phyloP scores from a whole-genome alignment of 2,329 filamentous ascomycete genomes.

The Sporothrix euskadiensis region DNA sequence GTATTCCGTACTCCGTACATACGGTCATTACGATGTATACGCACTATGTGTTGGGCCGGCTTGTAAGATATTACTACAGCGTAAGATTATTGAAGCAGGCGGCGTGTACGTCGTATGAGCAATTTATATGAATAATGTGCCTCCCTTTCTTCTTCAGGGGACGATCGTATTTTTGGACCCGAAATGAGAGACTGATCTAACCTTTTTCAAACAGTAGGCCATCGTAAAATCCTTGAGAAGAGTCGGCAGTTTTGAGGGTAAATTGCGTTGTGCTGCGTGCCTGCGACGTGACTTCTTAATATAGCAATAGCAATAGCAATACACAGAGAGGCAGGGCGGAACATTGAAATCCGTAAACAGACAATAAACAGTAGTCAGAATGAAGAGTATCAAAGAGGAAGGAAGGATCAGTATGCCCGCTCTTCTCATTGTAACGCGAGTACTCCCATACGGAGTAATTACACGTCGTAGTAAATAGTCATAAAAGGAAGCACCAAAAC shows the following conservation, averaged over 20 bases:
- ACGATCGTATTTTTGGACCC: not conserved
- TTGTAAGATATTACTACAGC: not conserved
- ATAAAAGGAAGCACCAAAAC: not conserved
- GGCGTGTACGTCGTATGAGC: not conserved
- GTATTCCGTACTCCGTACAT: not conserved
- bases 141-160: not conserved
- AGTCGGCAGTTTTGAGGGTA: not conserved
- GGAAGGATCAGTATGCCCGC: conserved; percentile 7
- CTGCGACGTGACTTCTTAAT: not conserved
- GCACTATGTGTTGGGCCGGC: not conserved
- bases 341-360: conserved; percentile 1
- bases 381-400: not conserved
- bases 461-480: too few species aligned
- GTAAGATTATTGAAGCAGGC: not conserved
- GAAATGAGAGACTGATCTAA: not conserved
- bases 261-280: not conserved
- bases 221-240: not conserved
- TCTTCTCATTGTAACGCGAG: not conserved
- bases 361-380: not conserved
- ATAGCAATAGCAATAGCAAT: not conserved
- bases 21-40: not conserved
- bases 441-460: too few species aligned
- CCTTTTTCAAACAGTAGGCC: not conserved
- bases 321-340: not conserved
- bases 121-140: not conserved